phyloP scores from a whole-genome alignment of 2,329 filamentous ascomycete genomes.

The Ophiostoma australiae region DNA sequence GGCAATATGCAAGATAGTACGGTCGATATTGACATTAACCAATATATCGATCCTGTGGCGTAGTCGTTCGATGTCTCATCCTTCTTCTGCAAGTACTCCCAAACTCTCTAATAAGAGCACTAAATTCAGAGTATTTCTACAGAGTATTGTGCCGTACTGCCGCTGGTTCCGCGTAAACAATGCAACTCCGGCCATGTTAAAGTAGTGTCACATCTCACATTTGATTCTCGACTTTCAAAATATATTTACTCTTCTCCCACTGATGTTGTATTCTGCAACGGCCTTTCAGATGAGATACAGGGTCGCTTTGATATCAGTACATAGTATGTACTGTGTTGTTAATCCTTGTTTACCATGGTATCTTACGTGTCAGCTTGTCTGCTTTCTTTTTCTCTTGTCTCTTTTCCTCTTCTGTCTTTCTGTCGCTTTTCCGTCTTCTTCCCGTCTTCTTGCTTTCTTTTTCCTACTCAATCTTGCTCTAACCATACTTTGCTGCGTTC shows the following conservation, averaged over 20 bases:
- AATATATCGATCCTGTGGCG: slow-evolving; percentile 1
- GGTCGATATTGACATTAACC: background rate
- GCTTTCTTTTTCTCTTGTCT: background rate
- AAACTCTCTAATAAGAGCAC: background rate
- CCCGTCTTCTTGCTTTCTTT: background rate
- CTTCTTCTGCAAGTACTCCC: background rate
- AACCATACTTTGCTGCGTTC: background rate
- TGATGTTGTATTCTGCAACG: slow-evolving; percentile 3
- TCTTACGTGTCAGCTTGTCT: background rate
- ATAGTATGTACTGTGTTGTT: background rate
- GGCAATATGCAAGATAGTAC: background rate
- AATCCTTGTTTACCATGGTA: too few relatives aligned
- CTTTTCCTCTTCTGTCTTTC: background rate
- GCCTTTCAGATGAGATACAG: background rate
- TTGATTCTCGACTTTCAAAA: background rate
- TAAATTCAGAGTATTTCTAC: background rate
- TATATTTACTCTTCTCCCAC: background rate
- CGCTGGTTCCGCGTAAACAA: slow-evolving; percentile 8
- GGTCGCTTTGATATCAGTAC: background rate
- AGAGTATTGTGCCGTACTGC: background rate
- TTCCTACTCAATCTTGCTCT: background rate
- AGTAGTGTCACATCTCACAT: background rate
- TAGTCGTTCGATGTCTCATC: slow-evolving; percentile 6
- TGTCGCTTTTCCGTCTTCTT: background rate
- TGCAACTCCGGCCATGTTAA: background rate